Base-by-base conservation (phyloP, 1,139 yeast species). In the Taphrina populina region DNA sequence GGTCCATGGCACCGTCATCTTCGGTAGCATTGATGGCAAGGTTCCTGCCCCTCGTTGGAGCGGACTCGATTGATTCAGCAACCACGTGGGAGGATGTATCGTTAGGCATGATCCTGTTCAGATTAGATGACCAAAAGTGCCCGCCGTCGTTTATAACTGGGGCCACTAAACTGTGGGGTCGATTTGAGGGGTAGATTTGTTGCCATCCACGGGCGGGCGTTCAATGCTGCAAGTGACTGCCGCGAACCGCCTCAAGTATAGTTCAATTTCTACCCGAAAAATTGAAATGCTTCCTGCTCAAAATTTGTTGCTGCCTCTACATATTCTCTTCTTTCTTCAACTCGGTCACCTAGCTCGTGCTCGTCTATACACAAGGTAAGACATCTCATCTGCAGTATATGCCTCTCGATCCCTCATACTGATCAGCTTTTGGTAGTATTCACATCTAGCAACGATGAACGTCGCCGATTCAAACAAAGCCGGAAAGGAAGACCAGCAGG, bases 401-500 rank as follows among this genome's bases (percentile, higher is more conserved):
- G n/a, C n/a, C n/a, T n/a, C n/a, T n/a, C n/a, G n/a, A 11, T 27
- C 30, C 11, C 10, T 8, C 11, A 8, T 27, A 27, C 30, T 27
- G 30, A 27, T 11, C 7, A 27, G 30, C n/a, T n/a, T n/a, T 27
- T 11, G 30, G 11, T 7, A 30, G 36, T 30, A 29, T 29, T 32
- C 36, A 29, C 36, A 43, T 10, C 20, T 19, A 43, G 47, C 47
- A 43, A 43, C 47, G 47, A 43, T 43, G 47, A 43, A 49, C 54
- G 54, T 49, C 54, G 54, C 54, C 54, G 54, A 41, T 21, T 37
- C 44, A 21, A 41, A 49, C 36, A 49, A 49, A 26, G 46, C 44
- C 70, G 69, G 66, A 67, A 70, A 73, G 68, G 64, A 62, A 59
- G 75, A 72, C 64, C 64, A 55, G 41, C 61, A 59, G 74, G 84